These are phyloP conservation scores for Trichosporon coremiiforme DNA, from an alignment of 1,284 basidiomycete species.

Conservation along the genomic window DNA sequence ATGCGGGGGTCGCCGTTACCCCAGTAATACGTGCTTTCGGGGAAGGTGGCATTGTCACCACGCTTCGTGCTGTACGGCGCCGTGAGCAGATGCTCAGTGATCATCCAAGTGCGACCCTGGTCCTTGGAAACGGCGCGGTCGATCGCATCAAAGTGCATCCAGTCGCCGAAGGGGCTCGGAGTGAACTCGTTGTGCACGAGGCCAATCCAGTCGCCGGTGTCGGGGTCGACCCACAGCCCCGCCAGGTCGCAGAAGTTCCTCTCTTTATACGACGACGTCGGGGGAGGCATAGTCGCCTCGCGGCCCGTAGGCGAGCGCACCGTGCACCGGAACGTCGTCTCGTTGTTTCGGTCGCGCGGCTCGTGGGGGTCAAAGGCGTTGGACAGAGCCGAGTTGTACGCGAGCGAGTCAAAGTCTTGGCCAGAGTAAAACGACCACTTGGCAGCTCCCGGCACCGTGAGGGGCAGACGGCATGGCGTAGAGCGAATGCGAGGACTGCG, in stretches of 20 bases:
- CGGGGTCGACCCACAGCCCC: slow-evolving; percentile 29
- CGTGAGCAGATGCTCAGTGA: slow-evolving; percentile 26
- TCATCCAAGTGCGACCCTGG: slow-evolving; percentile 27
- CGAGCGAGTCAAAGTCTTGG: slow-evolving; percentile 18
- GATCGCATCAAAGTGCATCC: slow-evolving; percentile 30
- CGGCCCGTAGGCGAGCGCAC: slow-evolving; percentile 22
- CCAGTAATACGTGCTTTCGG: slow-evolving; percentile 24
- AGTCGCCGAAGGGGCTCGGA: slow-evolving; percentile 24
- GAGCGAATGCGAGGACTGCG: slow-evolving; percentile 21
- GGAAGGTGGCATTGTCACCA: slow-evolving; percentile 20
- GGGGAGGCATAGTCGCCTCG: background rate
- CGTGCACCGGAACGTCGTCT: slow-evolving; percentile 31
- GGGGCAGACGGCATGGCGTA: background rate
- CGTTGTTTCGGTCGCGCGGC: slow-evolving; percentile 23
- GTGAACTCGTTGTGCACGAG: slow-evolving; percentile 33
- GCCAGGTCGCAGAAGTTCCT: slow-evolving; percentile 30
- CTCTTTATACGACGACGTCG: slow-evolving; percentile 20
- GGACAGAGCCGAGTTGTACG: background rate
- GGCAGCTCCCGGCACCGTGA: background rate
- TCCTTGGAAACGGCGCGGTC: slow-evolving; percentile 26
- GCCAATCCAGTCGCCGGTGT: slow-evolving; percentile 28
- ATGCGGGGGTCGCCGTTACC: slow-evolving; percentile 31
- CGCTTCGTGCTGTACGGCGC: slow-evolving; percentile 22
- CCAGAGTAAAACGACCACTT: slow-evolving; percentile 26
- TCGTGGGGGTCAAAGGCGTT: slow-evolving; percentile 21